phyloP scores from a whole-genome alignment of 1,284 basidiomycete genomes.

The Ceratorhiza oryzae-sativae region DNA sequence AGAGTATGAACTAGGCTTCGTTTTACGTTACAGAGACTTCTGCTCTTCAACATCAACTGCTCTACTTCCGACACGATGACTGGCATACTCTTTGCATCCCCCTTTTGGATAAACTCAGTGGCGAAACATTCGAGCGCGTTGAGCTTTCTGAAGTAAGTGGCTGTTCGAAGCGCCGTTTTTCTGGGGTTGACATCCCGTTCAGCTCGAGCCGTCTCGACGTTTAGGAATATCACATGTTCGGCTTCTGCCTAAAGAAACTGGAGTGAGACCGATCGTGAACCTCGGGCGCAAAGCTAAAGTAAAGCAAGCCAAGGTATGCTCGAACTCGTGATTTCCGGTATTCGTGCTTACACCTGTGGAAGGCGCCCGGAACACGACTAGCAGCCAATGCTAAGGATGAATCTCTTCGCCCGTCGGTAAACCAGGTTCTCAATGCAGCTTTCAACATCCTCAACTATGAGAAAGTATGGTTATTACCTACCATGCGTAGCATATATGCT shows the following conservation, averaged over 20 bases:
- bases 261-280: slow-evolving; percentile 95
- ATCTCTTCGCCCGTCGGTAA: slow-evolving; percentile 66
- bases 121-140: slow-evolving; percentile 66
- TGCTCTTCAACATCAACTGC: slow-evolving; percentile 81
- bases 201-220: slow-evolving; percentile 20
- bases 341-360: too few species aligned
- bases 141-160: slow-evolving; percentile 60
- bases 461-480: slow-evolving; percentile 59
- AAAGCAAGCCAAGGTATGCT: slow-evolving; percentile 22
- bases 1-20: slow-evolving; percentile 68
- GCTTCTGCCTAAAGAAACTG: slow-evolving; percentile 91
- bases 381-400: slow-evolving; percentile 1
- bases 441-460: slow-evolving; percentile 88
- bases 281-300: slow-evolving; percentile 65
- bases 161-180: slow-evolving; percentile 18
- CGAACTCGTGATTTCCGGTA: too few species aligned
- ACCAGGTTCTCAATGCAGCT: slow-evolving; percentile 81
- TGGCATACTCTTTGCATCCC: slow-evolving; percentile 88
- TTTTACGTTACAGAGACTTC: slow-evolving; percentile 96
- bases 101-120: slow-evolving; percentile 73
- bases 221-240: slow-evolving; percentile 75
- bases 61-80: slow-evolving; percentile 95
- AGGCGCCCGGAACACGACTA: background rate
- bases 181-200: background rate
- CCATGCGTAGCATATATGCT: slow-evolving; percentile 3